Conservation (phyloP, 805 yeast species). For the Danielia oregonensis region DNA sequence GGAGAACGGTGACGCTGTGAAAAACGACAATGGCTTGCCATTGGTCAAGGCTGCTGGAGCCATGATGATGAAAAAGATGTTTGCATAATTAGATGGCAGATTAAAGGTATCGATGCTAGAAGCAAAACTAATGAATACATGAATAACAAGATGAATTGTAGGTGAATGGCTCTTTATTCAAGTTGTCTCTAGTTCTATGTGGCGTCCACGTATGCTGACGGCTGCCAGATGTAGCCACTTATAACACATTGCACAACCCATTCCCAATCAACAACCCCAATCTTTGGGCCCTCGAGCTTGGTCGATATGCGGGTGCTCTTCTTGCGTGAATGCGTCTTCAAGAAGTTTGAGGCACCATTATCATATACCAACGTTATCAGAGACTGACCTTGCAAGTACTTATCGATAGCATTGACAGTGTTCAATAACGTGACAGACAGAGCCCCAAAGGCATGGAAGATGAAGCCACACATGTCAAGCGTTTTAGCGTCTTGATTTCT, state of each 20-base stretch:
- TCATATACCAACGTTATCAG: constrained; percentile 25
- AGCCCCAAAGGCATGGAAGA: constrained; percentile 47
- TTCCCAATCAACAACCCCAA: constrained; percentile 51
- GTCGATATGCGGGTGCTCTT: constrained; percentile 1
- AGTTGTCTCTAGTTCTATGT: background rate
- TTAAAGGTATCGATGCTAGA: background rate
- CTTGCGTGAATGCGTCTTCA: constrained; percentile 2
- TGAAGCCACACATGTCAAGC: constrained; percentile 37
- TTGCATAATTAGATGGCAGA: constrained; percentile 4
- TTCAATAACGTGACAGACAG: constrained; percentile 13
- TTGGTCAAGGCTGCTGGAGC: constrained; percentile 51
- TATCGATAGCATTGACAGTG: constrained; percentile 6
- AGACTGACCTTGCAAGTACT: constrained; percentile 1
- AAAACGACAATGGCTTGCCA: constrained; percentile 78
- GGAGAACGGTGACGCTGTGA: constrained; percentile 94
- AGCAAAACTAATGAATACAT: constrained; percentile 1
- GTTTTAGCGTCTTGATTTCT: constrained; percentile 26
- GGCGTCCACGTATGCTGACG: constrained; percentile 7
- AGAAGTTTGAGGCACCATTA: constrained; percentile 14
- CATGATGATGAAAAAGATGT: constrained; percentile 24
- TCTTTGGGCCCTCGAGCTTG: constrained; percentile 3
- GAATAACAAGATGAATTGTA: background rate
- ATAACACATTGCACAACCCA: constrained; percentile 66
- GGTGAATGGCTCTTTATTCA: background rate
- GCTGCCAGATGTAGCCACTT: constrained; percentile 31